A percentile compares a stretch with the other conserved stretches of the same genome.
Conservation (phyloP, 352 stramenopile genomes). For the Peronospora belbahrii region DNA sequence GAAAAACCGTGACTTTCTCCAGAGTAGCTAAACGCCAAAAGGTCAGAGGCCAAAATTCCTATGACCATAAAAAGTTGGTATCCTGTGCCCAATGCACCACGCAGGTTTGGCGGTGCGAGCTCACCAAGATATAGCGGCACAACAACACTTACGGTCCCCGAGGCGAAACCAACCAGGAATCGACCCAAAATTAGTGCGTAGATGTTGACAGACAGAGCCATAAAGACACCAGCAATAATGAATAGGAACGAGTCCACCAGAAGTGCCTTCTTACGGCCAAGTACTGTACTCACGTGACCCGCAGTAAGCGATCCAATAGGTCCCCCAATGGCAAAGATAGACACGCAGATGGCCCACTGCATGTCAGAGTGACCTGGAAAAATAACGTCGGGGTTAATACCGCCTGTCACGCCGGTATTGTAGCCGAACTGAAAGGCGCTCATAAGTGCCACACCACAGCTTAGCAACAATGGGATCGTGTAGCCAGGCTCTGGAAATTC, state of each 20-base stretch:
- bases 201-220: slow-evolving; percentile 57
- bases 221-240: slow-evolving; percentile 48
- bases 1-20: slow-evolving; percentile 44
- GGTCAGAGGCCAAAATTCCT: slow-evolving; percentile 45
- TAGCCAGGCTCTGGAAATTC: slow-evolving; percentile 62
- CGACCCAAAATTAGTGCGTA: slow-evolving; percentile 64
- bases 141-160: slow-evolving; percentile 61
- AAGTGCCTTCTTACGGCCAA: slow-evolving; percentile 57
- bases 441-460: slow-evolving; percentile 62
- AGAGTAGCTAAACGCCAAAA: slow-evolving; percentile 54
- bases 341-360: slow-evolving; percentile 61
- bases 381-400: slow-evolving; percentile 50
- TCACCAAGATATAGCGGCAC: slow-evolving; percentile 67
- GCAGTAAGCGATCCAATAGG: slow-evolving; percentile 58
- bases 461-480: slow-evolving; percentile 54
- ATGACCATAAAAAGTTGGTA: slow-evolving; percentile 72
- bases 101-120: slow-evolving; percentile 61
- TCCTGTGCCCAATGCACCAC: slow-evolving; percentile 57
- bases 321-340: slow-evolving; percentile 55
- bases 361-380: slow-evolving; percentile 58
- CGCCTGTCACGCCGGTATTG: slow-evolving; percentile 65
- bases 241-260: slow-evolving; percentile 58
- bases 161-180: slow-evolving; percentile 63
- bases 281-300: slow-evolving; percentile 40
- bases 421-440: slow-evolving; percentile 67